phyloP scores from a whole-genome alignment of 345 rosid genomes.

The Microthlaspi erraticum region DNA sequence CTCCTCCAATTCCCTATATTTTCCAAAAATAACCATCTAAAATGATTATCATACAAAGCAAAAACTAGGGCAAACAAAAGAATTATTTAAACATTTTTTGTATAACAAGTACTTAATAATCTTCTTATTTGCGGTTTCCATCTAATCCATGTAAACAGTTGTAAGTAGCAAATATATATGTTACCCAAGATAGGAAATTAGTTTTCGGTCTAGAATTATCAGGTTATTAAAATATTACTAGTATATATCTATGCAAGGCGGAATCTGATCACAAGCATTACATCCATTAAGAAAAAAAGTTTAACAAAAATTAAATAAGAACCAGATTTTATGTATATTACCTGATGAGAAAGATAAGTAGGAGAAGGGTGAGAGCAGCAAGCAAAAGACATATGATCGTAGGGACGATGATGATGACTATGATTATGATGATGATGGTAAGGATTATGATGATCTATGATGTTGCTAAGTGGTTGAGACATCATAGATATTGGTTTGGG shows the following conservation, averaged over 20 bases:
- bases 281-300: neutral
- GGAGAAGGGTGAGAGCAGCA: conserved; percentile 44
- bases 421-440: conserved; percentile 34
- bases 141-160: too few relatives aligned
- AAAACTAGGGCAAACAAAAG: neutral
- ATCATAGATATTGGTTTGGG: conserved; percentile 37
- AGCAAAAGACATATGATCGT: conserved; percentile 47
- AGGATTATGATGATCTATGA: conserved; percentile 41
- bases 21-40: neutral
- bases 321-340: neutral
- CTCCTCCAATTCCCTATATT: conserved; percentile 50
- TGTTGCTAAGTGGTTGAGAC: conserved; percentile 35
- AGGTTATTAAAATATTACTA: neutral
- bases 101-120: neutral
- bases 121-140: neutral
- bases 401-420: conserved; percentile 42
- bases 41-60: neutral
- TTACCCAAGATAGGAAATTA: too few relatives aligned
- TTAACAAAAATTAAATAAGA: neutral
- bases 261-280: neutral
- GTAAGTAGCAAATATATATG: too few relatives aligned
- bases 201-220: neutral
- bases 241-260: neutral
- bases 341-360: conserved; percentile 52
- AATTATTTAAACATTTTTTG: neutral